A percentile compares a stretch with the other conserved stretches of the same genome.
phyloP scores from a whole-genome alignment of 192 early-diverging fungal species.

The Chytriomyces sp. region DNA sequence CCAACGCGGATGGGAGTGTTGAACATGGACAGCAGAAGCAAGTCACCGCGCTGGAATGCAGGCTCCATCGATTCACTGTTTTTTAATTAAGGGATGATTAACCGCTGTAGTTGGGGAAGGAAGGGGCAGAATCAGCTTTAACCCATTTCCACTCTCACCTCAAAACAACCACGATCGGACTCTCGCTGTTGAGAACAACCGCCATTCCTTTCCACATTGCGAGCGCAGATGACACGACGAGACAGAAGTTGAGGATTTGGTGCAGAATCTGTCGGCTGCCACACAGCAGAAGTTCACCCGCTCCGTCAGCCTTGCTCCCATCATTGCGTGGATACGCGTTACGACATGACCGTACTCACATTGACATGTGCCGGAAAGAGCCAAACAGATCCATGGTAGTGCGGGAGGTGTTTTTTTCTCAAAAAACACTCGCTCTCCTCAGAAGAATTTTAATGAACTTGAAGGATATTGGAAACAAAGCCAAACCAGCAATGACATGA shows the following conservation, averaged over 20 bases:
- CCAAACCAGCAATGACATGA: too few species aligned
- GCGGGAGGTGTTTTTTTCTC: too few species aligned
- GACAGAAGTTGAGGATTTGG: constrained; percentile 85
- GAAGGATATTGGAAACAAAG: too few species aligned
- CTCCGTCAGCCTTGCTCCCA: too few species aligned
- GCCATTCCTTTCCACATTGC: constrained; percentile 96
- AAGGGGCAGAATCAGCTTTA: neutral
- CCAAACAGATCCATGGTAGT: neutral
- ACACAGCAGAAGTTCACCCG: too few species aligned
- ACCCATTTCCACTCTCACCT: constrained; percentile 68
- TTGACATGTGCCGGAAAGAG: neutral
- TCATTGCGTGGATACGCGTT: too few species aligned
- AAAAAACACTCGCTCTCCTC: too few species aligned
- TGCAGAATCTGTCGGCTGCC: constrained; percentile 40
- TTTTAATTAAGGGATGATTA: neutral
- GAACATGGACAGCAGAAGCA: constrained; percentile 82
- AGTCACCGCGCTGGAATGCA: constrained; percentile 91
- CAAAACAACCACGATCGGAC: constrained; percentile 95
- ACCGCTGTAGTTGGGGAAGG: neutral
- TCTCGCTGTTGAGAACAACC: constrained; percentile 85
- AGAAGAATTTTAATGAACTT: too few species aligned
- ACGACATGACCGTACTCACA: neutral
- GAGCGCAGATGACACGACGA: constrained; percentile 89
- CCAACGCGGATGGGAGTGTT: constrained; percentile 77
- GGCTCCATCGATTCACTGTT: constrained; percentile 94